Base-by-base conservation (phyloP, 768 basidiomycete species). In the Clitopilus hobsonii region DNA sequence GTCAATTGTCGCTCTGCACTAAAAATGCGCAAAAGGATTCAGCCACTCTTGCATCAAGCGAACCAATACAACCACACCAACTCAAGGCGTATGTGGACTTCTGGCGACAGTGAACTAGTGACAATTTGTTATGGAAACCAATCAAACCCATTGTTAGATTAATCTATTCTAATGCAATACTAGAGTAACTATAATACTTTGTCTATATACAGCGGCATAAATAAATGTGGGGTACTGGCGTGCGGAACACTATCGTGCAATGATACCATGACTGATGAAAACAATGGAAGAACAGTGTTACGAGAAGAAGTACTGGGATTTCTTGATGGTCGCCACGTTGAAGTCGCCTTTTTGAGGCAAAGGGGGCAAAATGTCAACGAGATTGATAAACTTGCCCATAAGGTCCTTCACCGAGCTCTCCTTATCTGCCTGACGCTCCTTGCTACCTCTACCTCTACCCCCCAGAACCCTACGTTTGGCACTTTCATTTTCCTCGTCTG, bases 251-350 rank as follows among this genome's bases (percentile, higher is more conserved):
- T 23, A 18, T 10, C n/a, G 5, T 45, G 29, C 25, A 50, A 50
- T 25, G 14, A 28, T 25, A 28, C 11, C 23, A 25, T 28, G 26
- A 38, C 52, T 41, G 32, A 22, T 48, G 18, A 48, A n/a, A 38
- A 49, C 41, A 45, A 20, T 8, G n/a, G 18, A 20, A 45, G 41
- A 13, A 41, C 6, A 41, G 38, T 18, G n/a, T 23, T 81, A 97
- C 38, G 94, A 95, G 80, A 98, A 98, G 81, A 98, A 98, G 71
- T 98, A 98, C 30, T 79, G 77, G 38, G 89, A 91, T 55, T 83
- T 71, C 67, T 88, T 88, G 71, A 98, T 94, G 57, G 76, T 77
- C 62, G 82, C 76, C 58, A 98, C 92, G 60, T 91, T 81, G 67
- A 98, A 97, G 54, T 76, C 74, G 53, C 96, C 96, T 74, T 91